Evolutionary conservation across 2,329 filamentous ascomycete species (phyloP).

Genomic region (Catunica adiposa): DNA sequence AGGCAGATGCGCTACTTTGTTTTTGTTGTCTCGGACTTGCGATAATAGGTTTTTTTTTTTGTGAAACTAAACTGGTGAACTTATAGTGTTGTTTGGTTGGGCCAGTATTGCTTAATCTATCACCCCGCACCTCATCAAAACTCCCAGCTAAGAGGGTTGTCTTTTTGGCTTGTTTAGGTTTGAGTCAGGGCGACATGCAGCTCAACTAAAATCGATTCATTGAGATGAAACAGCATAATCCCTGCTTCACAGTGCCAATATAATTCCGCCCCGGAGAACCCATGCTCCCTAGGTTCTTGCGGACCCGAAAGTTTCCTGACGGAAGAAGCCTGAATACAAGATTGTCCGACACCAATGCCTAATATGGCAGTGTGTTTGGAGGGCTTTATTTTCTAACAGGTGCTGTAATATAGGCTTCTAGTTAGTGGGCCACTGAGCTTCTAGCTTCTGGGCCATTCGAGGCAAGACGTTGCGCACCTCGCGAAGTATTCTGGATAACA

Average conservation of each 20-base stretch:
- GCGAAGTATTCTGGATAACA: not conserved
- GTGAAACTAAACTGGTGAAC: not conserved
- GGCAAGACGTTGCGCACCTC: not conserved
- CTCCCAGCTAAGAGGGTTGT: not conserved
- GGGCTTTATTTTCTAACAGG: not conserved
- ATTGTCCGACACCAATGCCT: not conserved
- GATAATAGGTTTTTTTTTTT: not conserved
- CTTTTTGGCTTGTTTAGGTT: not conserved
- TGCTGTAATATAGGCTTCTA: too few species aligned
- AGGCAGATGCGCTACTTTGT: not conserved
- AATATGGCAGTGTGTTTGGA: not conserved
- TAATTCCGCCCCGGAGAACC: slow-evolving; percentile 1
- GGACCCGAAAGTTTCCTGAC: not conserved
- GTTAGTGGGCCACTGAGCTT: not conserved
- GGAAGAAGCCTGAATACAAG: not conserved
- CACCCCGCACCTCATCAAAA: slow-evolving; percentile 1
- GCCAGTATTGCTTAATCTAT: not conserved
- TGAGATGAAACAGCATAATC: not conserved
- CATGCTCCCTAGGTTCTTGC: not conserved
- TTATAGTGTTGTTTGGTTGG: not conserved
- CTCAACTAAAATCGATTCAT: slow-evolving; percentile 1
- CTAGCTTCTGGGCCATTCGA: not conserved
- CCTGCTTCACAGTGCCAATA: slow-evolving; percentile 7
- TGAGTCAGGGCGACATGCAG: not conserved
- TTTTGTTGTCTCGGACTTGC: not conserved